These are phyloP conservation scores for Lachancea lanzarotensis DNA, from an alignment of 805 yeast species.

Conservation along the genomic window DNA sequence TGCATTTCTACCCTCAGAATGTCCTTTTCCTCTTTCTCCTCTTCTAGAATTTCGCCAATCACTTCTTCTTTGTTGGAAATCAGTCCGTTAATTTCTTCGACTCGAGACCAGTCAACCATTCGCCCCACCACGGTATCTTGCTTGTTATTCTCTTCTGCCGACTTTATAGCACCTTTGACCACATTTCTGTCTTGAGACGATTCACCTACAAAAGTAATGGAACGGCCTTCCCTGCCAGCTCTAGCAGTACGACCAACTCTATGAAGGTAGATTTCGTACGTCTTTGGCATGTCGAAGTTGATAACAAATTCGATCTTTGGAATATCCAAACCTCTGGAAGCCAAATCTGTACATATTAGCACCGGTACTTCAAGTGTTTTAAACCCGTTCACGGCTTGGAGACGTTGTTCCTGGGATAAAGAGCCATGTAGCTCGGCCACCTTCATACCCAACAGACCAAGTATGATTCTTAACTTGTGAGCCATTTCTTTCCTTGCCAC, in stretches of 20 bases:
- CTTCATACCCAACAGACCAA: slow-evolving; percentile 69
- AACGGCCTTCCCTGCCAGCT: slow-evolving; percentile 94
- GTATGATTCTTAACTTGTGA: slow-evolving; percentile 69
- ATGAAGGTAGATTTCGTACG: slow-evolving; percentile 86
- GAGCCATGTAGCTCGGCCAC: slow-evolving; percentile 82
- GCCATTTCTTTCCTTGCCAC: slow-evolving; percentile 90
- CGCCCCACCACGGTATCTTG: slow-evolving; percentile 64
- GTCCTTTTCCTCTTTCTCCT: slow-evolving; percentile 86
- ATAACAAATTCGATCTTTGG: slow-evolving; percentile 94
- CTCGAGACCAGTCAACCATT: slow-evolving; percentile 82
- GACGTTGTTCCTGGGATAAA: slow-evolving; percentile 86
- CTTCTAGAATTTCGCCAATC: slow-evolving; percentile 72
- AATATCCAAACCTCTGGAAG: slow-evolving; percentile 98
- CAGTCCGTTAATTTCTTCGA: slow-evolving; percentile 58
- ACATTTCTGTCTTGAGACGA: slow-evolving; percentile 77
- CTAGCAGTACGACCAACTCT: slow-evolving; percentile 99
- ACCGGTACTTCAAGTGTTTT: slow-evolving; percentile 79
- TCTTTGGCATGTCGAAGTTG: slow-evolving; percentile 93
- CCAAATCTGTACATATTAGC: slow-evolving; percentile 92
- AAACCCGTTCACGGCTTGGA: slow-evolving; percentile 74
- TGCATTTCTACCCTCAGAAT: slow-evolving; percentile 87
- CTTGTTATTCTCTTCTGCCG: slow-evolving; percentile 42
- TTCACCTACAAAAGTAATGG: slow-evolving; percentile 93
- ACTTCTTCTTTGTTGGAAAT: slow-evolving; percentile 54
- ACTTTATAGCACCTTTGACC: slow-evolving; percentile 83